These are phyloP conservation scores for Pleurotus djamor DNA, from an alignment of 768 basidiomycete genomes.

Conservation along the genomic window DNA sequence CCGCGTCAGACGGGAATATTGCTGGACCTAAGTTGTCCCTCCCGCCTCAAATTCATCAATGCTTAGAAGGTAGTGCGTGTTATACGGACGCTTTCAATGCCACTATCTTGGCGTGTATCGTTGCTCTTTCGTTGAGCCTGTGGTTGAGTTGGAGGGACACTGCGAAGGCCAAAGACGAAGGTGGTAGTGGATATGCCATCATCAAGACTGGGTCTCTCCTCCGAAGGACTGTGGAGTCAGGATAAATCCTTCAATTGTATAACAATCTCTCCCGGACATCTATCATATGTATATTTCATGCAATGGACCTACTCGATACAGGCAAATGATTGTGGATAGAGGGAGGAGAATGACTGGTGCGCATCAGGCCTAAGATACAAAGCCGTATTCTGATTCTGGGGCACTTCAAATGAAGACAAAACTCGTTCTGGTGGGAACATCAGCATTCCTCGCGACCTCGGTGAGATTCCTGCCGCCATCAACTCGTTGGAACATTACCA, in stretches of 20 bases:
- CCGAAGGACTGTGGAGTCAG: neutral
- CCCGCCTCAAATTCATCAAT: conserved; percentile 32
- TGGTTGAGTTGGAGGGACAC: conserved; percentile 51
- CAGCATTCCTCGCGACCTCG: conserved; percentile 51
- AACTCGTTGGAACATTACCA: conserved; percentile 53
- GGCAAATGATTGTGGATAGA: neutral
- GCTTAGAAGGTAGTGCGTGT: conserved; percentile 57
- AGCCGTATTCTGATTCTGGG: neutral
- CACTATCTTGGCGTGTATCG: conserved; percentile 42
- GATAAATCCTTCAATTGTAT: neutral
- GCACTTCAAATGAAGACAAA: conserved; percentile 31
- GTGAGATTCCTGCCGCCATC: conserved; percentile 50
- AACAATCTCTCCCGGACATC: too few relatives aligned
- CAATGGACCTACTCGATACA: neutral
- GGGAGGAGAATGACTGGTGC: neutral
- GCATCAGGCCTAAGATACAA: neutral
- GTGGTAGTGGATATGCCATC: neutral
- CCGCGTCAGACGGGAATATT: neutral
- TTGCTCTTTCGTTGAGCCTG: conserved; percentile 43
- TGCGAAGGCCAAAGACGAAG: neutral
- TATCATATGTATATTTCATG: too few relatives aligned
- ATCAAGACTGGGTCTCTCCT: neutral
- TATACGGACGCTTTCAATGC: conserved; percentile 59
- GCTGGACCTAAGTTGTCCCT: neutral
- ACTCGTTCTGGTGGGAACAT: conserved; percentile 46